These are phyloP conservation scores for Cordyceps cicadae DNA, from an alignment of 2,329 filamentous ascomycete genomes.

Conservation along the genomic window DNA sequence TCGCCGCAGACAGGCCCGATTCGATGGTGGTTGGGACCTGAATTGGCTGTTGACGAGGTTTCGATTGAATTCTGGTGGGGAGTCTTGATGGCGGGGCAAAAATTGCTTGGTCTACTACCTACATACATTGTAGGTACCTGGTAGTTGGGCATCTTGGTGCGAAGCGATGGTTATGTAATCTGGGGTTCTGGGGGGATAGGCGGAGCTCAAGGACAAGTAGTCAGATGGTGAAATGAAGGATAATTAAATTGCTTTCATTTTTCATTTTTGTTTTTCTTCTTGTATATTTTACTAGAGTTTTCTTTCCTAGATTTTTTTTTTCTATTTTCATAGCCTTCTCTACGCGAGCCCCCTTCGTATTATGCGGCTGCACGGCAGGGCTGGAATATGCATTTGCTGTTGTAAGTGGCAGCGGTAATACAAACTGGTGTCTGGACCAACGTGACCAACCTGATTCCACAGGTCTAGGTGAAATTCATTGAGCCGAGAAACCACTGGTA, in stretches of 20 bases:
- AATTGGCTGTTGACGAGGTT: not conserved
- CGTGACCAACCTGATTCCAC: not conserved
- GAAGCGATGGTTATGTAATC: constrained; percentile 6
- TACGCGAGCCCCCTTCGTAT: too few relatives aligned
- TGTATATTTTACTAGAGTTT: not conserved
- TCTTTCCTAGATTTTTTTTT: not conserved
- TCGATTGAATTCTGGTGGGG: constrained; percentile 11
- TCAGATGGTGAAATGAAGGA: too few relatives aligned
- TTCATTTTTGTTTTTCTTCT: too few relatives aligned
- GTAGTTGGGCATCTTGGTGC: not conserved
- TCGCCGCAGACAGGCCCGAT: not conserved
- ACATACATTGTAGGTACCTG: too few relatives aligned
- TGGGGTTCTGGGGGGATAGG: constrained; percentile 2
- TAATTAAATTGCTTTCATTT: too few relatives aligned
- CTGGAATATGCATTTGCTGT: too few relatives aligned
- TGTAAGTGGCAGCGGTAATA: too few relatives aligned
- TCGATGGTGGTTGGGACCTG: constrained; percentile 4
- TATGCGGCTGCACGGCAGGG: too few relatives aligned
- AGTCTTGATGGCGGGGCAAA: constrained; percentile 13
- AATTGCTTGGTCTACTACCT: too few relatives aligned
- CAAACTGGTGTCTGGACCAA: not conserved
- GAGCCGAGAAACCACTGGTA: not conserved
- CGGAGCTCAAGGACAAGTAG: too few relatives aligned
- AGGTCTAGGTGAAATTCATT: not conserved
- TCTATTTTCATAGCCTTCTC: too few relatives aligned